phyloP scores from a whole-genome alignment of 179 eudicot species.

The Drosera spatulata region DNA sequence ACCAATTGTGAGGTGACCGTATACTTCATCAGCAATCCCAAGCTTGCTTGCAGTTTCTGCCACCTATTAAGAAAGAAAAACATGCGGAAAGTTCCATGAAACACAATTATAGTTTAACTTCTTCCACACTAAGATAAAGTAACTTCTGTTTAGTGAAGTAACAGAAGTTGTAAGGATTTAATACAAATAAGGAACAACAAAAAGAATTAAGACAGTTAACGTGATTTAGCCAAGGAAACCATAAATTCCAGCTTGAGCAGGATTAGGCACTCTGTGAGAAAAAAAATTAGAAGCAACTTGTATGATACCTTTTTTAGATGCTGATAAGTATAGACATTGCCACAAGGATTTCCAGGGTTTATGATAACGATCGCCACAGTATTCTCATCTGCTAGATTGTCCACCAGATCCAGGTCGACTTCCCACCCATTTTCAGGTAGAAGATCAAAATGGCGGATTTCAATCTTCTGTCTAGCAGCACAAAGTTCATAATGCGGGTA shows the following conservation, averaged over 20 bases:
- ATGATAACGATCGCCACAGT: conserved; percentile 2
- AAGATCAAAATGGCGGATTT: conserved; percentile 8
- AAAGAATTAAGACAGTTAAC: too few relatives aligned
- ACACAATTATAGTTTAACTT: too few relatives aligned
- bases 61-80: conserved; percentile 20
- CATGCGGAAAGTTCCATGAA: too few relatives aligned
- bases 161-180: too few relatives aligned
- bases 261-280: too few relatives aligned
- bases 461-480: not conserved
- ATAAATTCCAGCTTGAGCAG: too few relatives aligned
- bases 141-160: too few relatives aligned
- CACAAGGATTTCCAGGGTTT: conserved; percentile 6
- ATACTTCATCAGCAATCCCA: conserved; percentile 28
- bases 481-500: conserved; percentile 1
- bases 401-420: conserved; percentile 3
- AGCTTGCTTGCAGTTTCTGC: conserved; percentile 67
- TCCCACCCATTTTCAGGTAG: conserved; percentile 4
- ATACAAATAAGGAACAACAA: too few relatives aligned
- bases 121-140: too few relatives aligned
- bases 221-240: too few relatives aligned
- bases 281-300: too few relatives aligned
- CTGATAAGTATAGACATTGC: not conserved
- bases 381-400: conserved; percentile 1
- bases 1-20: conserved; percentile 24
- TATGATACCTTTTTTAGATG: not conserved